Evolutionary conservation across 371 early-diverging fungal genomes (phyloP).

Genomic region (Mucor ambiguus): DNA sequence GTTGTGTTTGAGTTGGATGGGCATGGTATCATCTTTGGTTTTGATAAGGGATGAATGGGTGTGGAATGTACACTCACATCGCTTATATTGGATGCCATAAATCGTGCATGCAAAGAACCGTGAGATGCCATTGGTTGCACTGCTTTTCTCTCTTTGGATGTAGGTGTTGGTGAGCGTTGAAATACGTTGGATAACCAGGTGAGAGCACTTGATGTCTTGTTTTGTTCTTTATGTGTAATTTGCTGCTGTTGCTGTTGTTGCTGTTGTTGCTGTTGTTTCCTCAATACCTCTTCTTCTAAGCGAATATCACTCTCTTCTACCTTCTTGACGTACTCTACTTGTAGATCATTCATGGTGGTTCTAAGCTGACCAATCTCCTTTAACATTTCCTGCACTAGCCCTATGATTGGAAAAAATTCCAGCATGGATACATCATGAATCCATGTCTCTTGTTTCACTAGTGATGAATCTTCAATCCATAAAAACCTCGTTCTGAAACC

Average conservation of each 20-base stretch:
- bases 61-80: conserved; percentile 16
- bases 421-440: conserved; percentile 31
- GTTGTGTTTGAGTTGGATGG: conserved; percentile 2
- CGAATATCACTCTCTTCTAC: conserved; percentile 57
- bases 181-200: conserved; percentile 40
- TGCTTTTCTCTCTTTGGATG: not conserved
- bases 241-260: conserved; percentile 6
- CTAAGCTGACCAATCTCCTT: conserved; percentile 65
- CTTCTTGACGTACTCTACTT: conserved; percentile 70
- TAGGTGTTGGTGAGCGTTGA: conserved; percentile 4
- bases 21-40: not conserved
- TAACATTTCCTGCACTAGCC: conserved; percentile 63
- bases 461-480: conserved; percentile 47
- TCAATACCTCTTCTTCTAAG: conserved; percentile 54
- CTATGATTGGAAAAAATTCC: conserved; percentile 61
- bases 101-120: conserved; percentile 1
- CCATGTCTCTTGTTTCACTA: conserved; percentile 21
- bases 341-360: conserved; percentile 71
- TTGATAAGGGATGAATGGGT: conserved; percentile 11
- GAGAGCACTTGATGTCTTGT: conserved; percentile 13
- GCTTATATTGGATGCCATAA: conserved; percentile 8
- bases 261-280: conserved; percentile 28
- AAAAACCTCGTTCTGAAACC: conserved; percentile 53
- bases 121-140: conserved; percentile 2
- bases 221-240: not conserved